These are phyloP conservation scores for Cladobotryum protrusum DNA, from an alignment of 2,329 filamentous ascomycete species.

Conservation along the genomic window DNA sequence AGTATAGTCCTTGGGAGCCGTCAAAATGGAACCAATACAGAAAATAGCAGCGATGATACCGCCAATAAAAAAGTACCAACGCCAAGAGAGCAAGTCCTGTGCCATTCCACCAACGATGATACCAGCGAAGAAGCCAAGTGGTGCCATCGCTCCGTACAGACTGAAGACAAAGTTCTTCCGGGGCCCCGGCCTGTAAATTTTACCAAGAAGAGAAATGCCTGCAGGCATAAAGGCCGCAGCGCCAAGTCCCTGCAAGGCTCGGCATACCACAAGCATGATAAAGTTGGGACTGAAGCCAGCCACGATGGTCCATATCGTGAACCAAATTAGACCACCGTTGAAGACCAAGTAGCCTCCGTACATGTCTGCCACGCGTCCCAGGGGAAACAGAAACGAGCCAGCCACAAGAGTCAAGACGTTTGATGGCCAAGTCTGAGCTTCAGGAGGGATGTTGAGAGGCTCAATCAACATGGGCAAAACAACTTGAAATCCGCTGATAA, in stretches of 20 bases:
- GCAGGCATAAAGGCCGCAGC: conserved; percentile 63
- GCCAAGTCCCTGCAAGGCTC: conserved; percentile 63
- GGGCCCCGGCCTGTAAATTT: conserved; percentile 59
- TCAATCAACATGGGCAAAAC: conserved; percentile 59
- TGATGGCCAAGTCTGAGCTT: conserved; percentile 56
- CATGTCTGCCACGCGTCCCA: conserved; percentile 52
- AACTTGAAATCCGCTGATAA: conserved; percentile 67
- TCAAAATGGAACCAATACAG: conserved; percentile 38
- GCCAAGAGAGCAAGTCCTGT: conserved; percentile 53
- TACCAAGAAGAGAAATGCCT: conserved; percentile 60
- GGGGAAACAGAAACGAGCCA: conserved; percentile 53
- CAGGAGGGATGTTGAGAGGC: conserved; percentile 57
- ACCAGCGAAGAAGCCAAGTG: conserved; percentile 52
- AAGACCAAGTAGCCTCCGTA: conserved; percentile 54
- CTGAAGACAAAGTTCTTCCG: conserved; percentile 60
- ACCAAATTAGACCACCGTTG: conserved; percentile 51
- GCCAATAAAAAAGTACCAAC: conserved; percentile 65
- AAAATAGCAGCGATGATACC: conserved; percentile 38
- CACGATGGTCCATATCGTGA: conserved; percentile 57
- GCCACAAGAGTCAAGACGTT: conserved; percentile 52
- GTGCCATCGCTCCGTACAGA: conserved; percentile 51
- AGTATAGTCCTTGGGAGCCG: conserved; percentile 30
- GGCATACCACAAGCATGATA: conserved; percentile 60
- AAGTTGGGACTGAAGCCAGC: conserved; percentile 59
- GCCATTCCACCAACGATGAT: conserved; percentile 60